Base-by-base conservation (phyloP, 768 basidiomycete species). In the Podaxis mareebaensis region DNA sequence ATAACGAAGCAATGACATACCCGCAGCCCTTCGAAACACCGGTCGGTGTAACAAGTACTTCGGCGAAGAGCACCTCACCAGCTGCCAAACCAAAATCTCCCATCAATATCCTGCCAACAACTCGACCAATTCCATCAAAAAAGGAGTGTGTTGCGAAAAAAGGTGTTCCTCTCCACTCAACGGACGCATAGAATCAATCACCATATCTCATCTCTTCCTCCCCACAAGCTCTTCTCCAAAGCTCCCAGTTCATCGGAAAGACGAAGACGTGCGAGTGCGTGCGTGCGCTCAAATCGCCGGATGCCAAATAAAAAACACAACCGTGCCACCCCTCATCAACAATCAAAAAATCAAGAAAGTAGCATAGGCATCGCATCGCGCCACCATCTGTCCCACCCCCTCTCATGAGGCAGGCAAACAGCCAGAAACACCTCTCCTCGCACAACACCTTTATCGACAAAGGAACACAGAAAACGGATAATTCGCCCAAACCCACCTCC, bases 31-130 rank as follows among this genome's bases (percentile, higher is more conserved):
- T 99, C 26, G 96, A 98, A 60, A 96, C 87, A 33, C 96, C 96
- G 22, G 92, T 96, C 15, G 96, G 96, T 5, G 97, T 97, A 69
- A 95, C 83, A 72, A 99, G 88, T 70, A 99, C 95, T 89, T 99
- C 96, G 86, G 96, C 93, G 88, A 99, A 99, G 78, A 96, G 90
- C 75, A 98, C 96, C 84, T 96, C 95, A 85, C 96, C 96, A 88
- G 94, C 96, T 96, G 89, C 86, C 85, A 84, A 88, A 81, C 88
- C 88, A 91, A 90, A 92, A 85, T 63, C 88, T 89, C 89, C 90
- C 89, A 91, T 92, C 89, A 93, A 93, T 91, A 89, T 91, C 90
- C 89, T 90, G 88, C 85, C 44, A 46, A 46, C 80, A 66, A 78
- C 85, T 90, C 85, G 68, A 72, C 80, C 81, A 78, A 72, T 76